Evolutionary conservation across 2,329 filamentous ascomycete genomes (phyloP).

Genomic region (Fusarium brachygibbosum): DNA sequence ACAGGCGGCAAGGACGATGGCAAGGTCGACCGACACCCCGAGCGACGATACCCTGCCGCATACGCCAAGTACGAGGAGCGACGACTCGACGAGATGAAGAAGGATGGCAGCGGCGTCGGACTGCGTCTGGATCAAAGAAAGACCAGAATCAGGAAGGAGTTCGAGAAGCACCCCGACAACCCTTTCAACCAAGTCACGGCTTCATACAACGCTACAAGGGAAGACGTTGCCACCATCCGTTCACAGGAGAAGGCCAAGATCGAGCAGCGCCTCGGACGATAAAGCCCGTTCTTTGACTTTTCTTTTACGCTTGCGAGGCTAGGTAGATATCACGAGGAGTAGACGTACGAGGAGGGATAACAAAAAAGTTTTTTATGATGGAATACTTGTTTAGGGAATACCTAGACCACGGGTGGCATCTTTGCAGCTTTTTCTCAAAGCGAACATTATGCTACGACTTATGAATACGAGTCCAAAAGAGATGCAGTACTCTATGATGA

Average conservation of each 20-base stretch:
- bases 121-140: slow-evolving; percentile 87
- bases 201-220: slow-evolving; percentile 81
- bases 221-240: slow-evolving; percentile 78
- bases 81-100: slow-evolving; percentile 85
- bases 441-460: slow-evolving; percentile 17
- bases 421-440: slow-evolving; percentile 15
- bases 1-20: slow-evolving; percentile 66
- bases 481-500: not conserved
- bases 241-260: slow-evolving; percentile 78
- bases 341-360: slow-evolving; percentile 4
- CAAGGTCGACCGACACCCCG: slow-evolving; percentile 90
- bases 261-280: slow-evolving; percentile 74
- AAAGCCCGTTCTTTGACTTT: not conserved
- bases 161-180: slow-evolving; percentile 94
- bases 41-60: slow-evolving; percentile 88
- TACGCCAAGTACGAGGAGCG: slow-evolving; percentile 86
- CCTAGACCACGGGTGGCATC: slow-evolving; percentile 35
- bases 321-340: slow-evolving; percentile 6
- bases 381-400: slow-evolving; percentile 36
- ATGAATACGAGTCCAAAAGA: slow-evolving; percentile 4
- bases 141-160: slow-evolving; percentile 88
- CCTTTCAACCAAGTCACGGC: slow-evolving; percentile 90
- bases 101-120: slow-evolving; percentile 78
- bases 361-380: slow-evolving; percentile 25
- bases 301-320: not conserved